Evolutionary conservation across 2,329 filamentous ascomycete species (phyloP), one percentile per base, ranked within the genome.

Genomic region (Monilinia aucupariae): DNA sequence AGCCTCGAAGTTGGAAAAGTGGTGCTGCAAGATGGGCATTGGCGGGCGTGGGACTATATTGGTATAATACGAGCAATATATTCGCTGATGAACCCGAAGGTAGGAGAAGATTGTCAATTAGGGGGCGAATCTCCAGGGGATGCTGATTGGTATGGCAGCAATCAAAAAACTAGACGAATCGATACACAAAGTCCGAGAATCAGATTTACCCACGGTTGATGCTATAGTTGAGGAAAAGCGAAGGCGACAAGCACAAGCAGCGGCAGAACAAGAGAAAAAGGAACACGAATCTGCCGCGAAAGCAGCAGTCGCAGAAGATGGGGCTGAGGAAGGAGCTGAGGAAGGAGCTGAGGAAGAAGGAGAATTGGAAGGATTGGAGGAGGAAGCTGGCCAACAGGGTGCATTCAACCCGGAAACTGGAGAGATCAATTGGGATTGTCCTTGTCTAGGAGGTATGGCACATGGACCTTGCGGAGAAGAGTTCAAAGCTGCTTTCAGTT

Each of bases 341-440:
- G 67, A 67, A 59, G 64, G 56, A 43, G 66, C 55, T 17, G 64
- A 59, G n/a, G 65, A 66, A 27, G 64, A 53, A 41, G 72, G 64
- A 15, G 76, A 72, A 63, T 74, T 84, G 41, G 79, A 80, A 68
- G 83, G 79, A 22, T 78, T 94, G 17, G 89, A 96, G 75, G 85
- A 91, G 65, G 92, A 97, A 76, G 92, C 91, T 7, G 84, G 80
- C 66, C 87, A 93, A 74, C 87, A 97, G 77, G 94, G 91, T 62
- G 94, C 94, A 0, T 99, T 97, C 80, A 96, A 99, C 77, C 92
- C 92, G 3, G 94, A 97, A 80, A 99, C 94, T 12, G 94, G 94
- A 70, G 94, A 99, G 82, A 99, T 99, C 78, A 99, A 99, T 82
- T 99, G 94, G 94, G 94, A 97, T 75, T 99, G 94, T 77, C 94